Evolutionary conservation across 2,329 filamentous ascomycete genomes (phyloP), one percentile per base, ranked within the genome.

Genomic region (Ceratocystis lukuohia): DNA sequence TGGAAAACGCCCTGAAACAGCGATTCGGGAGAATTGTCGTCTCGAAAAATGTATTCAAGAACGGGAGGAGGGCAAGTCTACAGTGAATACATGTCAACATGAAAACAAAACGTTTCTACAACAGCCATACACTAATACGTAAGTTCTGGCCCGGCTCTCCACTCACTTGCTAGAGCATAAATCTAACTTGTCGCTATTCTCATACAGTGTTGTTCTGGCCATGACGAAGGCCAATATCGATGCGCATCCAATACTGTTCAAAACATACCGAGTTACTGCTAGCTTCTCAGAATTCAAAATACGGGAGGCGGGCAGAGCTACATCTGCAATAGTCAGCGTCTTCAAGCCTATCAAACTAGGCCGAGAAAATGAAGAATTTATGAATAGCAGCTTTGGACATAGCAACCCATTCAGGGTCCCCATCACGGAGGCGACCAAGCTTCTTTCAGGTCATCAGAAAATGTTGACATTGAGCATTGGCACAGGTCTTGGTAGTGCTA

Each of bases 401-500:
- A 75, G 74, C 65, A 75, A 75, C 56, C 73, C 74, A 22, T 71
- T 70, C 61, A 69, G 72, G 28, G 68, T 72, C 1, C 68, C 74
- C 17, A 70, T 74, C 7, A 62, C 69, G 3, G 73, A 74, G 62
- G 74, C 74, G 5, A 46, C 65, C 46, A 67, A 71, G 53, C 73
- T 72, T 56, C 71, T 71, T 10, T 33, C 30, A 33, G 30, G 7
- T 6, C 56, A 8, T 41, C 65, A 44, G 30, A 69, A 33, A 33
- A 25, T 65, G 6, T 68, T 72, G 1, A 3, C 0, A 25, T 25
- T 25, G 22, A 73, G 72, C 48, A 71, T 73, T 41, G 71, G 72
- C 5, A 73, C 72, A 0, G 72, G 72, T 1, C 67, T 72, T 8
- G 70, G 71, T 7, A 37, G 69, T 8, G 68, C 70, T 15, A 69